Evolutionary conservation across 225 moss, liverwort and hornwort genomes (phyloP).

Genomic region (Climacium dendroides): DNA sequence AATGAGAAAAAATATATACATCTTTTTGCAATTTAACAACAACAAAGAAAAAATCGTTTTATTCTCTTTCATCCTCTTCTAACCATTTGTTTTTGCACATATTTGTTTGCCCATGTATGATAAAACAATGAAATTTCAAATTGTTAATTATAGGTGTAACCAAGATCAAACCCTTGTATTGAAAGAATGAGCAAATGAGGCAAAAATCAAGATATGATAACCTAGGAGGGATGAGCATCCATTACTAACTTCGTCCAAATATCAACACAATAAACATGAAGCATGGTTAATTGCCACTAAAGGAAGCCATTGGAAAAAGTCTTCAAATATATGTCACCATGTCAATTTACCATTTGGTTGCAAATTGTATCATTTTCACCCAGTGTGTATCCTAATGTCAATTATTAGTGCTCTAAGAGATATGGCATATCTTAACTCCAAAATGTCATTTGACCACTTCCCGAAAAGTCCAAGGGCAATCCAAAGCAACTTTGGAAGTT

Average conservation of each 20-base stretch:
- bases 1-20: neutral
- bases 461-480: accelerated
- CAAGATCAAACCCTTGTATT: neutral
- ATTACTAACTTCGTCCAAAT: neutral
- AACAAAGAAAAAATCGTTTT: neutral
- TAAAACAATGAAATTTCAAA: neutral
- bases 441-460: neutral
- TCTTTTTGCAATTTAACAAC: neutral
- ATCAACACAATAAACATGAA: neutral
- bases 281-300: neutral
- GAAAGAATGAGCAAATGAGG: neutral
- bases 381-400: accelerated
- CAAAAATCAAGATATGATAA: neutral
- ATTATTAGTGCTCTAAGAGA: neutral
- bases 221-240: accelerated
- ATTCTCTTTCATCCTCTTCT: neutral
- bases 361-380: neutral
- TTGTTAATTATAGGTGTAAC: neutral
- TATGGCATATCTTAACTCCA: accelerated
- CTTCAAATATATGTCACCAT: neutral
- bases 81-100: neutral
- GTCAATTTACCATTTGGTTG: neutral
- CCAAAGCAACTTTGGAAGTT: neutral
- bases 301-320: accelerated
- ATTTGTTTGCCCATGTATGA: neutral